Evolutionary conservation across 352 stramenopile genomes (phyloP).

Genomic region (Pythium rhizo-oryzae): DNA sequence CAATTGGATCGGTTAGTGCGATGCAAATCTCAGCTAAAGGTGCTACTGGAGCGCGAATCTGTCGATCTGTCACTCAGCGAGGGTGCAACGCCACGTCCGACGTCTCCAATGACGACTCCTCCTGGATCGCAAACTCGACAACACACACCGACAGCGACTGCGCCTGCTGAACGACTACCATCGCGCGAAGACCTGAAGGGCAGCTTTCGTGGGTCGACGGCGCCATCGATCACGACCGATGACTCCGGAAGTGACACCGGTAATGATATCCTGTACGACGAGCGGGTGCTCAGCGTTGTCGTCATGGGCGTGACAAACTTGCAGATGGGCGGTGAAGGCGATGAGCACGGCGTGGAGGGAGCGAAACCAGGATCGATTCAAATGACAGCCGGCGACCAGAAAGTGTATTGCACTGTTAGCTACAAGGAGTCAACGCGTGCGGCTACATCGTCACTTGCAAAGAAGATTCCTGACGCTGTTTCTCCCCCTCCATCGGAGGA

Average conservation of each 20-base stretch:
- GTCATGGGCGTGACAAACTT: constrained; percentile 76
- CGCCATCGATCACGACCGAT: constrained; percentile 61
- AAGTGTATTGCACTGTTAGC: constrained; percentile 84
- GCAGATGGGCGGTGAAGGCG: constrained; percentile 32
- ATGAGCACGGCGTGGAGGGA: constrained; percentile 11
- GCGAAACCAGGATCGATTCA: too few species aligned
- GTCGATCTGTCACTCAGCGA: constrained; percentile 54
- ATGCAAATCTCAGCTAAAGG: constrained; percentile 69
- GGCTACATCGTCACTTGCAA: constrained; percentile 59
- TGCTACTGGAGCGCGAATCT: constrained; percentile 66
- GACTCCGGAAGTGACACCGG: constrained; percentile 62
- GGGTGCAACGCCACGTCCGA: neutral
- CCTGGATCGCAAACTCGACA: constrained; percentile 12
- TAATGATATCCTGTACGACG: constrained; percentile 65
- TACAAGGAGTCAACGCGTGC: constrained; percentile 79
- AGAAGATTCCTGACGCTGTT: constrained; percentile 9
- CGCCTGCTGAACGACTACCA: constrained; percentile 6
- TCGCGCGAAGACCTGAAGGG: constrained; percentile 19
- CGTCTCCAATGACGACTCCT: constrained; percentile 12
- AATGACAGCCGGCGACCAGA: constrained; percentile 37
- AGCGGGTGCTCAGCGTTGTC: constrained; percentile 73
- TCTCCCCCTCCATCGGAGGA: neutral
- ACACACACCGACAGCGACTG: neutral
- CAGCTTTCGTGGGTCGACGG: constrained; percentile 4
- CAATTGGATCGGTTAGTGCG: constrained; percentile 61